A percentile compares a stretch with the other conserved stretches of the same genome.
Conservation (phyloP, 2,329 filamentous ascomycete species). For the Lomentospora prolificans region DNA sequence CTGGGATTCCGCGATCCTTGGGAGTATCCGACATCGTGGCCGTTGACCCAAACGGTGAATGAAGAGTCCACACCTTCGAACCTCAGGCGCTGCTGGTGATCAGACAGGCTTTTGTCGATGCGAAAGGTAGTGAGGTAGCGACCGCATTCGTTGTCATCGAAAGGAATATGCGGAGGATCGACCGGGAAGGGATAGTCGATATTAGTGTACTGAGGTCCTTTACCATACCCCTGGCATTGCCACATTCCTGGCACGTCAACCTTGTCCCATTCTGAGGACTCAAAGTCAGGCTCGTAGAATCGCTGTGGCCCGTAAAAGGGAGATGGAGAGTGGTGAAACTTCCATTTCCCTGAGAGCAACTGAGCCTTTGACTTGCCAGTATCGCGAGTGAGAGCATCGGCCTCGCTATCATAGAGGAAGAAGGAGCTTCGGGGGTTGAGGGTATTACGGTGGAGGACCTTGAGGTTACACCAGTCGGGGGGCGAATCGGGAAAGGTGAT, state of each 20-base stretch:
- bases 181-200: constrained; percentile 58
- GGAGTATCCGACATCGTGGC: constrained; percentile 56
- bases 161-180: constrained; percentile 53
- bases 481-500: constrained; percentile 13
- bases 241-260: constrained; percentile 59
- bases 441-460: constrained; percentile 49
- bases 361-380: constrained; percentile 26
- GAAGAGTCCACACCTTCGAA: constrained; percentile 69
- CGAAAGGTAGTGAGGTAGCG: constrained; percentile 50
- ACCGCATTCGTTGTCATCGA: constrained; percentile 55
- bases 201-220: constrained; percentile 60
- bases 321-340: constrained; percentile 36
- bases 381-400: constrained; percentile 36
- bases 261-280: constrained; percentile 30
- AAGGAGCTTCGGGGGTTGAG: constrained; percentile 48
- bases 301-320: constrained; percentile 34
- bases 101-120: constrained; percentile 35
- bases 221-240: constrained; percentile 59
- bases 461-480: constrained; percentile 53
- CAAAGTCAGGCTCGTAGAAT: constrained; percentile 27
- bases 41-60: constrained; percentile 64
- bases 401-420: constrained; percentile 37
- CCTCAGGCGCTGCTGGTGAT: constrained; percentile 52
- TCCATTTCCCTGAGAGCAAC: constrained; percentile 44
- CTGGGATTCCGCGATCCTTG: constrained; percentile 64